These are phyloP conservation scores for Cutaneotrichosporon sp. DNA, from an alignment of 1,284 basidiomycete genomes.

Conservation along the genomic window DNA sequence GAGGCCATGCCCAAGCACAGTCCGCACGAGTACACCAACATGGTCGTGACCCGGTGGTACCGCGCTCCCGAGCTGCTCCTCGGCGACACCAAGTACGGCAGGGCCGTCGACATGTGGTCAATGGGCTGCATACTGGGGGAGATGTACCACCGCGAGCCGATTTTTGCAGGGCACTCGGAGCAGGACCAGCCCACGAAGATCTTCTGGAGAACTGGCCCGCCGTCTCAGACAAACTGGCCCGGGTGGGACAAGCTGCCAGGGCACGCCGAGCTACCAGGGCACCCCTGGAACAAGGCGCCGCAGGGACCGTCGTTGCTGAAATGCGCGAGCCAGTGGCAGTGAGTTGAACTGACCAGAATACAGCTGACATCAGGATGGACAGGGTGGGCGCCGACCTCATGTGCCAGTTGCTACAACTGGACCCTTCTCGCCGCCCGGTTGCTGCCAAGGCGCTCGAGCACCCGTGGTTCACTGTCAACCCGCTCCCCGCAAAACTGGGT, in stretches of 20 bases:
- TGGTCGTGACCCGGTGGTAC: conserved; percentile 59
- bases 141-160: conserved; percentile 86
- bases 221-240: conserved; percentile 71
- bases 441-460: conserved; percentile 57
- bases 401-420: conserved; percentile 55
- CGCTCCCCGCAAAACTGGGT: conserved; percentile 76
- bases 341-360: conserved; percentile 21
- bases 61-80: conserved; percentile 85
- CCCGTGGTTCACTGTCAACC: conserved; percentile 70
- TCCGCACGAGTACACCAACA: conserved; percentile 80
- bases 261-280: conserved; percentile 63
- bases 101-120: conserved; percentile 98
- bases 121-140: conserved; percentile 92
- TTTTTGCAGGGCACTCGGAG: conserved; percentile 84
- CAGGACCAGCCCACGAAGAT: conserved; percentile 89
- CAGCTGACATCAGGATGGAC: conserved; percentile 37
- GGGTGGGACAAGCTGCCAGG: conserved; percentile 75
- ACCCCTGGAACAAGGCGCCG: conserved; percentile 41
- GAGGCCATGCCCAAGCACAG: conserved; percentile 50
- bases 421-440: conserved; percentile 58
- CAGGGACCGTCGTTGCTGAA: conserved; percentile 28
- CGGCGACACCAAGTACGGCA: conserved; percentile 84
- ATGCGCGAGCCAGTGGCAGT: conserved; percentile 36
- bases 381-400: conserved; percentile 51
- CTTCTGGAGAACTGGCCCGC: conserved; percentile 82